Percentiles rank a stretch among this genome's conserved stretches.
Evolutionary conservation across 2,329 filamentous ascomycete genomes (phyloP).

Genomic region (Dothistroma septosporum): DNA sequence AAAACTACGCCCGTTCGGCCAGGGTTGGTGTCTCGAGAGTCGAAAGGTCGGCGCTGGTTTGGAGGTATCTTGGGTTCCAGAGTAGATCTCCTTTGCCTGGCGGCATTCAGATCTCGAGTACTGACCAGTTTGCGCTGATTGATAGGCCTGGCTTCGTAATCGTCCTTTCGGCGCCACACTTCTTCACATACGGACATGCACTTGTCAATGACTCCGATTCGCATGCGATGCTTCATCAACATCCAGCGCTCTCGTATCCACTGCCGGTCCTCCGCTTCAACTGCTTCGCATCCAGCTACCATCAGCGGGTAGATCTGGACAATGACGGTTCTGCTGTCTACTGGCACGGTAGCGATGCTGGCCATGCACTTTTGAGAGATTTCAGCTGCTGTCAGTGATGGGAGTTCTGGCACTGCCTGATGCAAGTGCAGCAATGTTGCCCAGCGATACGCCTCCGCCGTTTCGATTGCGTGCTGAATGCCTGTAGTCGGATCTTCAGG

Average conservation of each 20-base stretch:
- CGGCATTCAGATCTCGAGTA: slow-evolving; percentile 35
- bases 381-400: slow-evolving; percentile 53
- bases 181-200: slow-evolving; percentile 62
- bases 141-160: slow-evolving; percentile 38
- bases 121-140: slow-evolving; percentile 34
- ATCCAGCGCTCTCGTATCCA: slow-evolving; percentile 63
- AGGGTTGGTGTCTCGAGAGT: slow-evolving; percentile 21
- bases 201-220: slow-evolving; percentile 64
- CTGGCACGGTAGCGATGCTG: slow-evolving; percentile 60
- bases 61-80: slow-evolving; percentile 6
- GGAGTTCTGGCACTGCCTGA: slow-evolving; percentile 65
- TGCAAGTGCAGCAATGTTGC: slow-evolving; percentile 64
- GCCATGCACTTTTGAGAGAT: slow-evolving; percentile 60
- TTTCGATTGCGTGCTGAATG: slow-evolving; percentile 61
- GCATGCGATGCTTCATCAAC: slow-evolving; percentile 57
- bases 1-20: slow-evolving; percentile 34
- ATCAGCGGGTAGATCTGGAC: slow-evolving; percentile 68
- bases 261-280: slow-evolving; percentile 55
- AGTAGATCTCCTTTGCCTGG: slow-evolving; percentile 25
- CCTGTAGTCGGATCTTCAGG: slow-evolving; percentile 62
- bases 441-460: slow-evolving; percentile 63
- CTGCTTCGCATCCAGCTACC: slow-evolving; percentile 62
- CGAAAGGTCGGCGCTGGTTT: slow-evolving; percentile 14
- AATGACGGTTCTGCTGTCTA: slow-evolving; percentile 59
- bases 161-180: slow-evolving; percentile 62